phyloP scores from a whole-genome alignment of 306 rosid species.

The Sicyos baderoa region DNA sequence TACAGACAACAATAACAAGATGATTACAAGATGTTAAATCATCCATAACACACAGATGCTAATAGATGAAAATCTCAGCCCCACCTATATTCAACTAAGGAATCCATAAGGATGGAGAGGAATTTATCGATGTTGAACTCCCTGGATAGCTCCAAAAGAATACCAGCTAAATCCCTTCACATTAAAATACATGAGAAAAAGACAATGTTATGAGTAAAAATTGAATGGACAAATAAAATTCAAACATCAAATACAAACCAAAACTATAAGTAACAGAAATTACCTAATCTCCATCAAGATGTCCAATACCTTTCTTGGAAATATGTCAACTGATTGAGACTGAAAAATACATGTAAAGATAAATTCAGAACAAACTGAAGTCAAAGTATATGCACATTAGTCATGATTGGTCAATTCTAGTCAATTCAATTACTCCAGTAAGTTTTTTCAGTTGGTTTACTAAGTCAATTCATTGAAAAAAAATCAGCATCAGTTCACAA shows the following conservation, averaged over 20 bases:
- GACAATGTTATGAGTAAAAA: slow-evolving; percentile 12
- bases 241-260: neutral
- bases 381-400: neutral
- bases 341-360: slow-evolving; percentile 26
- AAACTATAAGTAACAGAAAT: slow-evolving; percentile 16
- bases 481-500: neutral
- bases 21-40: slow-evolving; percentile 24
- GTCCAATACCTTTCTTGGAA: slow-evolving; percentile 65
- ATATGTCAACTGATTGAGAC: slow-evolving; percentile 56
- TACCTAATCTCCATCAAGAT: slow-evolving; percentile 66
- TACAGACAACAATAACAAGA: slow-evolving; percentile 34
- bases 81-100: slow-evolving; percentile 73
- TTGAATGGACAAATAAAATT: slow-evolving; percentile 12
- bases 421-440: neutral
- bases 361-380: slow-evolving; percentile 21
- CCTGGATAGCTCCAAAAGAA: slow-evolving; percentile 50
- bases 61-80: slow-evolving; percentile 8
- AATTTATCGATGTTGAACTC: slow-evolving; percentile 72
- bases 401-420: neutral
- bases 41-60: slow-evolving; percentile 14
- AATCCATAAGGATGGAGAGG: slow-evolving; percentile 56
- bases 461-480: neutral
- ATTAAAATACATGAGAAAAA: slow-evolving; percentile 21
- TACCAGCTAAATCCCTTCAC: slow-evolving; percentile 54
- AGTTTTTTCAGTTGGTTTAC: neutral